Evolutionary conservation across 2,329 filamentous ascomycete genomes (phyloP), one percentile per base, ranked within the genome.

Genomic region (Harringtonia aguacate): DNA sequence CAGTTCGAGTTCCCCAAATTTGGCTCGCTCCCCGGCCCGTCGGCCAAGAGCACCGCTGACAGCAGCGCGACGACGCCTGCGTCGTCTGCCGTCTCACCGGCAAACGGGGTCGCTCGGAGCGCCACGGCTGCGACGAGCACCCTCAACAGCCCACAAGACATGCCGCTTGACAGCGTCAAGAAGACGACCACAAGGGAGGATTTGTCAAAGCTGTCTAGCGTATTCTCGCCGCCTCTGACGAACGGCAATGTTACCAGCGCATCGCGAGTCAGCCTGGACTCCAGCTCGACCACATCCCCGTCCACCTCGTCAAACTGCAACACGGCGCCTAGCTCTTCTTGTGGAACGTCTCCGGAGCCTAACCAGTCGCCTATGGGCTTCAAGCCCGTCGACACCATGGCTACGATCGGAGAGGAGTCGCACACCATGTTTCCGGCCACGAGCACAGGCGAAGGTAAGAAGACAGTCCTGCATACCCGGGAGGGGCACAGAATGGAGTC

Each of bases 1-100:
- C 82, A 90, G 53, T 97, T 98, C 54, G 90, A 97, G 53, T 97
- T 97, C 52, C 90, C 92, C 51, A 89, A 85, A 58, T 97, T 98
- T 56, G 92, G 92, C 38, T 75, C 80, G 47, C 73, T 94, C 22
- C 73, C 75, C 0, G 70, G 73, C 6, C 66, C 70, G 8, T 53
- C 59, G 2, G 38, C 49, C 47, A 58, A 58, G 5, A n/a, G 20
- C 20, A 28, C 45, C 3, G 15, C 35, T 9, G 41, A 38, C 9
- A 39, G 31, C 17, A 45, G 12, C 49, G 53, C 29, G 29, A 46
- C 47, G 18, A 29, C 43, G 15, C 39, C 46, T 34, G 29, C 42
- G 22, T 37, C 48, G 17, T 41, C 42, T 41, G 37, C 29, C 37
- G 39, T 34, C 8, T 47, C 45, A 13, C 41, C 48, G 17, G 49